Percentiles rank a stretch among this genome's conserved stretches.
These are phyloP conservation scores for Fusarium devonianum DNA, from an alignment of 2,329 filamentous ascomycete species.

Conservation along the genomic window DNA sequence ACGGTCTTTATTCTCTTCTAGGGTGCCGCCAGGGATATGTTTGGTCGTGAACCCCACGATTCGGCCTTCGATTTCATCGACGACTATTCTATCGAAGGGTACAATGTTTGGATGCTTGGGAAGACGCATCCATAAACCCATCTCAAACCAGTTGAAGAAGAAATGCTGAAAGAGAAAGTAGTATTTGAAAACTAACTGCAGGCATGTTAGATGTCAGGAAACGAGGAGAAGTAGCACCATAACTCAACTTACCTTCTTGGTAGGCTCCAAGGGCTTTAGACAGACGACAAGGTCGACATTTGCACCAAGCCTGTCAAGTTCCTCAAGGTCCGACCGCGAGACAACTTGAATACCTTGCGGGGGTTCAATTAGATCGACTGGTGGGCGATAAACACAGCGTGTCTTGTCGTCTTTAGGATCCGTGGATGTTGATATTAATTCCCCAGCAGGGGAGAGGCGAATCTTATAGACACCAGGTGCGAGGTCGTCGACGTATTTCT, in stretches of 20 bases:
- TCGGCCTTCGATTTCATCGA: conserved; percentile 44
- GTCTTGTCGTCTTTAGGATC: conserved; percentile 42
- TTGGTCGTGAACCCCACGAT: conserved; percentile 49
- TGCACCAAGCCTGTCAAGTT: conserved; percentile 42
- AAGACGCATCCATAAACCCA: conserved; percentile 47
- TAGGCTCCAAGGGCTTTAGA: background rate
- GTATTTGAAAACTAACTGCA: conserved; percentile 47
- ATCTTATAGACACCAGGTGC: conserved; percentile 31
- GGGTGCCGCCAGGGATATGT: conserved; percentile 47
- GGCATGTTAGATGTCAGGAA: background rate
- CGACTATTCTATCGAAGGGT: conserved; percentile 45
- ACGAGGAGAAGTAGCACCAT: too few species aligned
- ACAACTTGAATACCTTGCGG: conserved; percentile 31
- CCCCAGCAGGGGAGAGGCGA: conserved; percentile 34
- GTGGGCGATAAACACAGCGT: conserved; percentile 36
- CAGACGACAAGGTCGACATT: conserved; percentile 40
- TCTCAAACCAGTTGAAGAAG: conserved; percentile 44
- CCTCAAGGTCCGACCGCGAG: conserved; percentile 37
- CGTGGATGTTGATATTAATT: conserved; percentile 30
- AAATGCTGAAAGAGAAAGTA: conserved; percentile 38
- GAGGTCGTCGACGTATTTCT: conserved; percentile 32
- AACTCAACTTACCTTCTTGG: background rate
- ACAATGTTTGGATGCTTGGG: conserved; percentile 49
- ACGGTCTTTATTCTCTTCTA: conserved; percentile 41
- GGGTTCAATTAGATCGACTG: conserved; percentile 24